Percentiles rank a stretch among this genome's conserved stretches.
These are phyloP conservation scores for Colletotrichum ledebouriae DNA, from an alignment of 2,329 filamentous ascomycete species.

Conservation along the genomic window DNA sequence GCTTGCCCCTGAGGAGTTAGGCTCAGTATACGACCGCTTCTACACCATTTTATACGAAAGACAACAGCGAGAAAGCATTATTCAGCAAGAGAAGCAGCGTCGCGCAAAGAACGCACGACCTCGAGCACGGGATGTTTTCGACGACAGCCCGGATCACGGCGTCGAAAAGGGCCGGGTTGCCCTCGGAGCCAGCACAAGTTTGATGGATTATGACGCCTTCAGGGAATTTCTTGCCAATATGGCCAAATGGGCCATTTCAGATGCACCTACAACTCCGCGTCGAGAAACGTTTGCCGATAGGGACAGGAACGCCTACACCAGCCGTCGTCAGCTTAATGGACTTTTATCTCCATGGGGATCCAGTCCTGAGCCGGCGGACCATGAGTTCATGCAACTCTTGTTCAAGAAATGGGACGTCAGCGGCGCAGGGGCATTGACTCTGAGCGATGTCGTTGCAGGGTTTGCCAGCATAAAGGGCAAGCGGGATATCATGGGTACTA, in stretches of 20 bases:
- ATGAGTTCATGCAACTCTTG: slow-evolving; percentile 91
- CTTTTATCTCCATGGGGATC: slow-evolving; percentile 66
- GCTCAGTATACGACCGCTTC: slow-evolving; percentile 93
- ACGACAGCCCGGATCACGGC: slow-evolving; percentile 60
- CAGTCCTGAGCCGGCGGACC: slow-evolving; percentile 82
- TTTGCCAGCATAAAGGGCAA: slow-evolving; percentile 93
- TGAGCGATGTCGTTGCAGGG: slow-evolving; percentile 93
- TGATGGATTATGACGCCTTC: slow-evolving; percentile 98
- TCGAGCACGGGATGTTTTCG: slow-evolving; percentile 56
- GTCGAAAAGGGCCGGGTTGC: slow-evolving; percentile 89
- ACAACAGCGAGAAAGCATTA: slow-evolving; percentile 83
- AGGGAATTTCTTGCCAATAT: slow-evolving; percentile 92
- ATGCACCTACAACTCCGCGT: slow-evolving; percentile 76
- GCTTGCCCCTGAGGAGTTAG: slow-evolving; percentile 85
- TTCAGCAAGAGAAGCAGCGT: slow-evolving; percentile 81
- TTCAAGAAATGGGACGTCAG: slow-evolving; percentile 92
- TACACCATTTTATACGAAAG: slow-evolving; percentile 93
- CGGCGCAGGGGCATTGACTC: slow-evolving; percentile 79
- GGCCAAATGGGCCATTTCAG: slow-evolving; percentile 92
- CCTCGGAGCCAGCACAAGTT: slow-evolving; percentile 86
- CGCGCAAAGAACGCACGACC: slow-evolving; percentile 72
- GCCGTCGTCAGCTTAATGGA: slow-evolving; percentile 34
- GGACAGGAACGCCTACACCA: slow-evolving; percentile 62
- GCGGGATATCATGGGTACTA: slow-evolving; percentile 96
- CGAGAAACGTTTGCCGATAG: slow-evolving; percentile 62